Base-by-base conservation (phyloP, 2,329 filamentous ascomycete genomes). In the Xylariaceae sp. region DNA sequence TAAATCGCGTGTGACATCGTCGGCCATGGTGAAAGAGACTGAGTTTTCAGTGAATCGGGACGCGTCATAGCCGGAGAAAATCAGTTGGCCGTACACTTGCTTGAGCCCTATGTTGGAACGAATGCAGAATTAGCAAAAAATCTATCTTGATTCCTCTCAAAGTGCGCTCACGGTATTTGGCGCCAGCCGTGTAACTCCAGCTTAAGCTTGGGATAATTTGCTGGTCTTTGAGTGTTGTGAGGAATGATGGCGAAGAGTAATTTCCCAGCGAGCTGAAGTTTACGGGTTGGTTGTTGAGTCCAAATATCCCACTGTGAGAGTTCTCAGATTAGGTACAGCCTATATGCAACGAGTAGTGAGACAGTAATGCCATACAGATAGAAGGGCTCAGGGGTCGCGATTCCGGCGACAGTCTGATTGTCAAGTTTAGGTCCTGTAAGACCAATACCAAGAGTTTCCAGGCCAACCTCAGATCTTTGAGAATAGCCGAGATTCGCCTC, bases 161-260 rank as follows among this genome's bases (percentile, higher is more conserved):
- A 42, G 21, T 48, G 18, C 10, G 63, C 72, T 61, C 63, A 66
- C 74, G 73, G 52, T 77, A 77, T 45, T 67, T 68, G 19, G 73
- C 73, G 2, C 75, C 75, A 5, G 75, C 75, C 6, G 75, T 77
- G 54, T 77, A 77, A 48, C 73, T 75, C 71, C 75, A 78, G 48
- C 74, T 76, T 14, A 76, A 58, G 53, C 74, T 76, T 7, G 74
- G 74, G 21, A 76, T 77, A 18, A 66, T 51, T 3, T 68, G 65
- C 29, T 73, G 62, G 19, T 71, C 63, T 56, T 74, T 77, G 5
- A 77, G 62, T 0, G 67, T 70, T 6, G 70, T 70, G 44, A 77
- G 60, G 40, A 74, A 75, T 10, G 73, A 73, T 6, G 69, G 64
- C 7, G 70, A 56, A 9, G 73, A 70, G 55, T 53, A 67, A 53